These are phyloP conservation scores for Phytophthora niederhauseri DNA, from an alignment of 352 stramenopile genomes.

Conservation along the genomic window DNA sequence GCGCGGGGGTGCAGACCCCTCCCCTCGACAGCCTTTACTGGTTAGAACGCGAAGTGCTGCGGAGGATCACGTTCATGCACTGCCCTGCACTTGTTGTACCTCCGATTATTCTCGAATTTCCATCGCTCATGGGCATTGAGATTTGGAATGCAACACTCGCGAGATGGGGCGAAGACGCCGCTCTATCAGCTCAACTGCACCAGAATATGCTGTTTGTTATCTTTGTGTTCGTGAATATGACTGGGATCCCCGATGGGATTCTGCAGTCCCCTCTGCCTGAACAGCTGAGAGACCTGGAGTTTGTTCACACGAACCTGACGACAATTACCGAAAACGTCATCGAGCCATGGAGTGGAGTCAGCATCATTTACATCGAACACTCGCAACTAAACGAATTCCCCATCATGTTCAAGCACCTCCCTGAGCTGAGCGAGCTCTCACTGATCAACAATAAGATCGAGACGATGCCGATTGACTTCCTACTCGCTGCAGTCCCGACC, in stretches of 20 bases:
- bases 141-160: constrained; percentile 60
- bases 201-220: constrained; percentile 37
- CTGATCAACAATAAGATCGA: not conserved
- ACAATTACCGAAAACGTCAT: constrained; percentile 28
- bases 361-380: not conserved
- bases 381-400: not conserved
- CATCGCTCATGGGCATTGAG: constrained; percentile 52
- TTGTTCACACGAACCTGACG: constrained; percentile 39
- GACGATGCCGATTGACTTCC: not conserved
- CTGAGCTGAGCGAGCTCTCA: not conserved
- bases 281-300: constrained; percentile 46
- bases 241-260: constrained; percentile 35
- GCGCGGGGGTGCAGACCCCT: constrained; percentile 13
- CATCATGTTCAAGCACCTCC: not conserved
- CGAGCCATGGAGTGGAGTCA: constrained; percentile 20
- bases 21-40: not conserved
- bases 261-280: constrained; percentile 32
- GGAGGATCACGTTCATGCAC: constrained; percentile 52
- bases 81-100: constrained; percentile 45
- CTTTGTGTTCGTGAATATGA: constrained; percentile 51
- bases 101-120: constrained; percentile 32
- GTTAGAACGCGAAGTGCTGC: constrained; percentile 34
- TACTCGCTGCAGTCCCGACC: not conserved
- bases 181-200: constrained; percentile 35
- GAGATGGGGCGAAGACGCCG: constrained; percentile 40